phyloP scores from a whole-genome alignment of 495 filamentous ascomycete species.

The Rostrohypoxylon terebratum region DNA sequence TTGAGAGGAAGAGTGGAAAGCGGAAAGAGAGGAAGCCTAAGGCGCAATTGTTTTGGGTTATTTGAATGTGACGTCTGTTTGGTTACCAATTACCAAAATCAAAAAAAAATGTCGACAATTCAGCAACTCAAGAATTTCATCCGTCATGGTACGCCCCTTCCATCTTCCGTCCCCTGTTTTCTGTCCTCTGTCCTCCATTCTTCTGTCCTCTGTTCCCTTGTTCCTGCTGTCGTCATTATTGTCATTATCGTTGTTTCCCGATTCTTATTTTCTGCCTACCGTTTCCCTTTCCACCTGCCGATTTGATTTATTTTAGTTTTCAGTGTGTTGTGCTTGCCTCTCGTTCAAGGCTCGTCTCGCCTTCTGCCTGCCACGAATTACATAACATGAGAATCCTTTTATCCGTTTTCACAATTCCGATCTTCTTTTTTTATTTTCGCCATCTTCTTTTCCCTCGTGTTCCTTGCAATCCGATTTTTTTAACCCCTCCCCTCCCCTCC shows the following conservation, averaged over 20 bases:
- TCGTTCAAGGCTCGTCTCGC: background rate
- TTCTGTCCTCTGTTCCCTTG: too few relatives aligned
- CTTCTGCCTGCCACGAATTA: background rate
- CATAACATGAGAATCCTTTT: background rate
- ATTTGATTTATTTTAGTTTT: constrained; percentile 8
- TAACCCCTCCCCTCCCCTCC: background rate
- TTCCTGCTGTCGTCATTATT: constrained; percentile 4
- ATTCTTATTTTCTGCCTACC: background rate
- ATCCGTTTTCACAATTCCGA: background rate
- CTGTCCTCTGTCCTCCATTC: too few relatives aligned
- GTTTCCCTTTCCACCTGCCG: constrained; percentile 18
- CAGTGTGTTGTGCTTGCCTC: constrained; percentile 21
- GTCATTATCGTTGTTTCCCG: too few relatives aligned
- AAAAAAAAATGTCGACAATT: constrained; percentile 78
- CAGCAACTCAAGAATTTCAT: constrained; percentile 93
- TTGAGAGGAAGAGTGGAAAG: constrained; percentile 14
- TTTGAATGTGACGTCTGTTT: constrained; percentile 33
- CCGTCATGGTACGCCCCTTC: constrained; percentile 76
- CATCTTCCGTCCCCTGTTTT: constrained; percentile 4
- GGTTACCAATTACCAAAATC: constrained; percentile 19
- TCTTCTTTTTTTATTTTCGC: background rate
- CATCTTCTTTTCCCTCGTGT: background rate
- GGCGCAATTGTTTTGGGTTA: constrained; percentile 6
- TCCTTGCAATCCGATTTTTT: background rate
- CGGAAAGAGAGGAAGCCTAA: constrained; percentile 23